These are phyloP conservation scores for Yamadazyma diospyri DNA, from an alignment of 1,139 yeast genomes.

Conservation along the genomic window DNA sequence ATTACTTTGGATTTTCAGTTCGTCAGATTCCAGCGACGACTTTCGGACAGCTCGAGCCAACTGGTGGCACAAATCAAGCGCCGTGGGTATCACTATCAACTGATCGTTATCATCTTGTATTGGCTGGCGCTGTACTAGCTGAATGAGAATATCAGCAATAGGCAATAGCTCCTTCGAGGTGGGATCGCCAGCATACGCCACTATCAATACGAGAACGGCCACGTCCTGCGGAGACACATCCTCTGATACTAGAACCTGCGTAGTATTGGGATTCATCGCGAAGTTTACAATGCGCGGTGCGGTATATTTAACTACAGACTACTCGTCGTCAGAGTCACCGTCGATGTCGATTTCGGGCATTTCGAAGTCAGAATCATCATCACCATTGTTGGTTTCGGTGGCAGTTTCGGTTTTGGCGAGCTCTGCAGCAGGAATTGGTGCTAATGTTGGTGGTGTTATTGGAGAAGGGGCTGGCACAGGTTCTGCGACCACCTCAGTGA, in stretches of 20 bases:
- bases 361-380: constrained; percentile 50
- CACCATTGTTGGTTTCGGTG: constrained; percentile 17
- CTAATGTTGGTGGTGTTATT: not conserved
- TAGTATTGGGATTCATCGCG: constrained; percentile 6
- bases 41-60: constrained; percentile 9
- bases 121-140: constrained; percentile 25
- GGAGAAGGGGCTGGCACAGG: not conserved
- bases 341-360: constrained; percentile 54
- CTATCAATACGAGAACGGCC: constrained; percentile 23
- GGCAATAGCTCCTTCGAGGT: constrained; percentile 7
- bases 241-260: constrained; percentile 21
- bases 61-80: constrained; percentile 23
- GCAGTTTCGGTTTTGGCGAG: constrained; percentile 1
- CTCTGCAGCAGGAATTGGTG: not conserved
- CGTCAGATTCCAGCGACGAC: constrained; percentile 5
- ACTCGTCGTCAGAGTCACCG: constrained; percentile 27
- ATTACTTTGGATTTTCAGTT: constrained; percentile 1
- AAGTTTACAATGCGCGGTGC: constrained; percentile 1
- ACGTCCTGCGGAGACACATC: constrained; percentile 36
- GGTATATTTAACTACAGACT: constrained; percentile 1
- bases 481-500: not conserved
- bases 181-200: constrained; percentile 18
- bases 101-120: constrained; percentile 20
- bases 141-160: constrained; percentile 14
- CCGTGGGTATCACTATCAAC: constrained; percentile 25